Conservation (phyloP, 2,329 filamentous ascomycete species). For the Huntiella savannae region DNA sequence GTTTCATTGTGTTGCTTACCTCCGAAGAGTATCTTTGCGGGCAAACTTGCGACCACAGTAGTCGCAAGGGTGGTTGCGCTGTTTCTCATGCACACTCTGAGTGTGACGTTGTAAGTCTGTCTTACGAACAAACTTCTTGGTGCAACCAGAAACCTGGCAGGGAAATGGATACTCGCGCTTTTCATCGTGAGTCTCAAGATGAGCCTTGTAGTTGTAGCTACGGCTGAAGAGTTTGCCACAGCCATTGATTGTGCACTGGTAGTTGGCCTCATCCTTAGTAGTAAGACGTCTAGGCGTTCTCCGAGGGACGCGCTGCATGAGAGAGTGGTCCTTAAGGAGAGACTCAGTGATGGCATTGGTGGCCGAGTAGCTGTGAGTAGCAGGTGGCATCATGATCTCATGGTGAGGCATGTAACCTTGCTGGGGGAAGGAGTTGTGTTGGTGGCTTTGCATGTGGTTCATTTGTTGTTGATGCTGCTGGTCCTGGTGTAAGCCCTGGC, state of each 20-base stretch:
- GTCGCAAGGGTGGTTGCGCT: constrained; percentile 49
- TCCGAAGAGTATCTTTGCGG: constrained; percentile 63
- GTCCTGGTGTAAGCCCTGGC: neutral
- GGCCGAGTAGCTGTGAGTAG: constrained; percentile 12
- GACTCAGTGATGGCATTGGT: constrained; percentile 1
- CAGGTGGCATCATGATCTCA: neutral
- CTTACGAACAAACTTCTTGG: constrained; percentile 61
- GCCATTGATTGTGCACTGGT: constrained; percentile 44
- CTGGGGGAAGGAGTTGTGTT: constrained; percentile 5
- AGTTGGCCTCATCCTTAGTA: constrained; percentile 51
- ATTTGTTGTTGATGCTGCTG: neutral
- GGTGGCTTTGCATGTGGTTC: constrained; percentile 3
- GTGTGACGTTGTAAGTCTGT: constrained; percentile 52
- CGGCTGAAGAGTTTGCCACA: constrained; percentile 68
- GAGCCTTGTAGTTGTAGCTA: constrained; percentile 72
- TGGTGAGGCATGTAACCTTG: constrained; percentile 10
- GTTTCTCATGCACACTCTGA: constrained; percentile 54
- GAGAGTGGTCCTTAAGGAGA: constrained; percentile 2
- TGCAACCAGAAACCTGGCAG: constrained; percentile 46
- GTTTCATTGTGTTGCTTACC: constrained; percentile 29
- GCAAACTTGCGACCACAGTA: constrained; percentile 56
- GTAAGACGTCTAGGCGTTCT: constrained; percentile 33
- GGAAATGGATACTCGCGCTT: constrained; percentile 50
- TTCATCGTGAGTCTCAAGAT: constrained; percentile 68
- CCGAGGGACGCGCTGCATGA: constrained; percentile 16